These are phyloP conservation scores for Fusarium kyushuense DNA, from an alignment of 2,329 filamentous ascomycete genomes.

Conservation along the genomic window DNA sequence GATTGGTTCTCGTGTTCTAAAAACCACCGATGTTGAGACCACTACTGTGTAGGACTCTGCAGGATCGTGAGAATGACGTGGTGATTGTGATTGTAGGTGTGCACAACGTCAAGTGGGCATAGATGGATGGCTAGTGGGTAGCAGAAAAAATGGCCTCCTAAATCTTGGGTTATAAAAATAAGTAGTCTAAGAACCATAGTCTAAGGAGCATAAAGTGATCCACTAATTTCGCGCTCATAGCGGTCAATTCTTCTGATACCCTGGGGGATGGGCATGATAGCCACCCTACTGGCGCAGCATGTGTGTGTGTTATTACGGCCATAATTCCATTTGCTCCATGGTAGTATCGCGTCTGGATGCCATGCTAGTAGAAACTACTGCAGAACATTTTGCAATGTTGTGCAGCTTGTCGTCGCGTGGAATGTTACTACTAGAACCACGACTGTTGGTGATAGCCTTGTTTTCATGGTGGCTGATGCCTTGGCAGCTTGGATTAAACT, in stretches of 20 bases:
- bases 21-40: conserved; percentile 18
- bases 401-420: neutral
- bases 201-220: too few relatives aligned
- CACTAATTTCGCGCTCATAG: too few relatives aligned
- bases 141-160: too few relatives aligned
- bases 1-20: conserved; percentile 21
- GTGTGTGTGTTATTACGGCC: neutral
- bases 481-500: neutral
- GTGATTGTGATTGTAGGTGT: conserved; percentile 25
- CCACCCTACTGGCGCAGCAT: neutral
- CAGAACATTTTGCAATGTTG: neutral
- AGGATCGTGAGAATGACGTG: conserved; percentile 37
- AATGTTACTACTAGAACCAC: neutral
- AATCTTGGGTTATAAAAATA: too few relatives aligned
- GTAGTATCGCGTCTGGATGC: neutral
- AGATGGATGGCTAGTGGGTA: too few relatives aligned
- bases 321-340: neutral
- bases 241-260: too few relatives aligned
- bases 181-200: too few relatives aligned
- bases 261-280: too few relatives aligned
- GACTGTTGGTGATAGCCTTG: conserved; percentile 18
- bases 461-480: conserved; percentile 9
- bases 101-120: conserved; percentile 28
- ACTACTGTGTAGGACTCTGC: conserved; percentile 26
- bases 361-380: conserved; percentile 4